A percentile compares a stretch with the other conserved stretches of the same genome.
Conservation (phyloP, 148 eudicot species). For the Chenopodium quinoa region DNA sequence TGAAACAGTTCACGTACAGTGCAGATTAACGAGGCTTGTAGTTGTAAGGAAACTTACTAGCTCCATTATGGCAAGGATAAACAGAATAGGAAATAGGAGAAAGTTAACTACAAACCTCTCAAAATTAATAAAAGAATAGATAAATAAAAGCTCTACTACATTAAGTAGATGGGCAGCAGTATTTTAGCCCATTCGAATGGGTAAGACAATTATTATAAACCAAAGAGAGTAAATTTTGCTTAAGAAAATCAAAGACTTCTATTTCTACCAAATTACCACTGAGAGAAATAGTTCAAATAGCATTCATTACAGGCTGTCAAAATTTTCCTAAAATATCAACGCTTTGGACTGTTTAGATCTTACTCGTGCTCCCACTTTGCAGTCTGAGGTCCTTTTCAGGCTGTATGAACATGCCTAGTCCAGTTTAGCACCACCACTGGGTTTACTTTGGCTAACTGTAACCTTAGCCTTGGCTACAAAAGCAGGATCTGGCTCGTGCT, state of each 20-base stretch:
- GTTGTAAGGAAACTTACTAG: not conserved
- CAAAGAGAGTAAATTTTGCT: not conserved
- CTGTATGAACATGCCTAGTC: slow-evolving; percentile 14
- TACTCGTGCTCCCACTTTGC: not conserved
- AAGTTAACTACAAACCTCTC: too few species aligned
- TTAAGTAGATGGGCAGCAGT: not conserved
- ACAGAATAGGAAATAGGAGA: too few species aligned
- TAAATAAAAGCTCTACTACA: not conserved
- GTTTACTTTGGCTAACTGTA: slow-evolving; percentile 34
- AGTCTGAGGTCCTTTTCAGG: not conserved
- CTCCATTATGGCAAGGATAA: not conserved
- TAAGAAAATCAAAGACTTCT: not conserved
- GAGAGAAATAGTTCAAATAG: not conserved
- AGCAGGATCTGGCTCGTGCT: slow-evolving; percentile 68
- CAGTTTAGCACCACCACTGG: slow-evolving; percentile 32
- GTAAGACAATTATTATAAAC: not conserved
- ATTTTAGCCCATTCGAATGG: not conserved
- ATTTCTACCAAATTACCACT: not conserved
- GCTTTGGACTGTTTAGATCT: not conserved
- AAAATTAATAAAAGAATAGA: too few species aligned
- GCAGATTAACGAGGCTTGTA: not conserved
- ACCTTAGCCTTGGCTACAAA: slow-evolving; percentile 63
- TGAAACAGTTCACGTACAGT: not conserved
- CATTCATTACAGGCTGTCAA: not conserved
- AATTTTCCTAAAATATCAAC: not conserved